phyloP scores from a whole-genome alignment of 257 asterid species.

The Jacaranda copaia region DNA sequence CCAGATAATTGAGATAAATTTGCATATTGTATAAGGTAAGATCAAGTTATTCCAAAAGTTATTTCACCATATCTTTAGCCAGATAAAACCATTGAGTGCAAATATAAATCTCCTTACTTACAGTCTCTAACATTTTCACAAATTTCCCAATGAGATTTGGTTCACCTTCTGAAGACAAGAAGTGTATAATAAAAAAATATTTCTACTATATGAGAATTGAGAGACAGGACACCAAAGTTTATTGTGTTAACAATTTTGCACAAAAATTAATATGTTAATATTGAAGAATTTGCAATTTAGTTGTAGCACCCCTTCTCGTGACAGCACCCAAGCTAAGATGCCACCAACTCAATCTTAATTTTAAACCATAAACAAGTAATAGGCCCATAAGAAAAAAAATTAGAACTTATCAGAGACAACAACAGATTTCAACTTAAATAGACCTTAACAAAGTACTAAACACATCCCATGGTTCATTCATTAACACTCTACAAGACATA shows the following conservation, averaged over 20 bases:
- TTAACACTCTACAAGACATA: too few relatives aligned
- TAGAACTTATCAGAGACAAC: too few relatives aligned
- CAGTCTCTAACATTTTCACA: constrained; percentile 49
- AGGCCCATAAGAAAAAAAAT: too few relatives aligned
- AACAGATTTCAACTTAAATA: too few relatives aligned
- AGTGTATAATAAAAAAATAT: background rate
- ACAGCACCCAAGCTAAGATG: too few relatives aligned
- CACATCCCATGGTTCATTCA: too few relatives aligned
- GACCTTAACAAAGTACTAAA: too few relatives aligned
- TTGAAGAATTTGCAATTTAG: background rate
- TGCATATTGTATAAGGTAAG: background rate
- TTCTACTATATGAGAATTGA: background rate
- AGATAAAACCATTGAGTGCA: constrained; percentile 53
- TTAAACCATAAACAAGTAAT: too few relatives aligned
- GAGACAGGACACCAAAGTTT: background rate
- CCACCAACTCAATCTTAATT: too few relatives aligned
- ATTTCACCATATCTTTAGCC: constrained; percentile 51
- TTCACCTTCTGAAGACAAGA: constrained; percentile 43
- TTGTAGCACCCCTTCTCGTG: too few relatives aligned
- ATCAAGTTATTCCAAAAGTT: background rate
- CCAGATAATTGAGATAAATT: background rate
- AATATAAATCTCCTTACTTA: constrained; percentile 29
- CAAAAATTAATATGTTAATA: background rate
- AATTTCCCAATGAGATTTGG: constrained; percentile 42
- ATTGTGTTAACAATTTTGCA: background rate